Base-by-base conservation (phyloP, 148 eudicot species). In the Diospyros lotus region DNA sequence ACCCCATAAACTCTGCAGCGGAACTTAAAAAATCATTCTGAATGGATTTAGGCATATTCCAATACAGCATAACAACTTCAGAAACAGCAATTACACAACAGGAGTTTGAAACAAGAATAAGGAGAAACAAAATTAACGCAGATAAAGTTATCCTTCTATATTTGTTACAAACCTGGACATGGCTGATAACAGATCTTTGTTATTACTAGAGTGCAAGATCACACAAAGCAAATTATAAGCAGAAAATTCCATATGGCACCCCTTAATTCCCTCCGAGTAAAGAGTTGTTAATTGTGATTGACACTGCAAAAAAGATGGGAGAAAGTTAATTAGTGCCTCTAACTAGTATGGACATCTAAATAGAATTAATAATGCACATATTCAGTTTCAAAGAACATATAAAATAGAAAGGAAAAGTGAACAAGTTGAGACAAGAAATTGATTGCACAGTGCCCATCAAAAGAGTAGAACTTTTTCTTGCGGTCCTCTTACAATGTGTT, bases 251-350 rank as follows among this genome's bases (percentile, higher is more conserved):
- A 88, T 80, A 78, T 85, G 87, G 60, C 93, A 87, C 73, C 98
- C 98, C 59, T 77, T 83, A 65, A 87, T 90, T 81, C 97, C 97
- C 83, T 94, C 98, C n/a, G 85, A 87, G 85, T 94, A 94, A 54
- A 94, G 86, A 52, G 91, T 82, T 86, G 86, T 82, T 82, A 94
- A 79, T 80, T 92, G 97, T 66, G 98, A 94, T 77, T 89, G 96
- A 80, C 96, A 92, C 98, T 94, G 92, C 87, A 81, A 75, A 75
- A 51, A 71, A 74, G 65, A 83, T 73, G 45, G 59, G 58, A 80
- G 64, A 76, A 41, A 64, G 9, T 54, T 44, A 73, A 9, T 41
- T 43, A 63, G 51, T 3, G 48, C 48, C 38, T 69, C 63, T 6
- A 58, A 18, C 14, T 17, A 61, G 64, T 0, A 55, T 61, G 46